Percentiles rank a stretch among this genome's conserved stretches.
Conservation (phyloP, 148 eudicot genomes). For the Amaranthus cruentus region DNA sequence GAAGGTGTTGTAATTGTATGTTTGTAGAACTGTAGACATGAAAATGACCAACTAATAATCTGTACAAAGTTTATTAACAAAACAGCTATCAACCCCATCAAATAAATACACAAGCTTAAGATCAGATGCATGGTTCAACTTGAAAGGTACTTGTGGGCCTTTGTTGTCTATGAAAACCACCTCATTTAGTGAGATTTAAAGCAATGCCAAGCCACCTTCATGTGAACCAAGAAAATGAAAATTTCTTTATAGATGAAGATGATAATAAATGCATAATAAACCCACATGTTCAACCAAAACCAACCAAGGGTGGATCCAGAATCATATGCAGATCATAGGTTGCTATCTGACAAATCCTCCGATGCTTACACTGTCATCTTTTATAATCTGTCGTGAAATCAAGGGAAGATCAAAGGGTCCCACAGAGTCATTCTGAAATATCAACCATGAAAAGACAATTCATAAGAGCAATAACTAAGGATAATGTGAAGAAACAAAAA, state of each 20-base stretch:
- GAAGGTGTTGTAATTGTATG: slow-evolving; percentile 9
- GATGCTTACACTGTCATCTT: slow-evolving; percentile 35
- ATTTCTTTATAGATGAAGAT: not conserved
- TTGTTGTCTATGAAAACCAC: slow-evolving; percentile 2
- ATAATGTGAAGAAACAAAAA: not conserved
- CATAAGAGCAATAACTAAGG: not conserved
- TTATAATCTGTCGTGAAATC: slow-evolving; percentile 27
- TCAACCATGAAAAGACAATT: not conserved
- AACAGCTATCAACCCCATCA: slow-evolving; percentile 1
- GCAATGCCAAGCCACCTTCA: not conserved
- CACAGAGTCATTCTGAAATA: slow-evolving; percentile 51
- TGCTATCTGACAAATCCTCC: slow-evolving; percentile 35
- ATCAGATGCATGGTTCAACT: slow-evolving; percentile 5
- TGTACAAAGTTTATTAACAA: slow-evolving; percentile 8
- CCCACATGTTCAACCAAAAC: slow-evolving; percentile 4
- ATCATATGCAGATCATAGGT: slow-evolving; percentile 4
- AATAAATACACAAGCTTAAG: not conserved
- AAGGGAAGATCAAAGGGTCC: slow-evolving; percentile 57
- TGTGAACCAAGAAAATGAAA: not conserved
- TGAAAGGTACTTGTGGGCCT: slow-evolving; percentile 16
- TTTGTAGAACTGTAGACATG: slow-evolving; percentile 8
- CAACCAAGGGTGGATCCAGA: slow-evolving; percentile 9
- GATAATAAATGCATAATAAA: not conserved
- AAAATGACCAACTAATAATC: slow-evolving; percentile 13
- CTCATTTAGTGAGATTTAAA: slow-evolving; percentile 1